Evolutionary conservation across 768 basidiomycete genomes (phyloP).

Genomic region (Serpula lacrymans): DNA sequence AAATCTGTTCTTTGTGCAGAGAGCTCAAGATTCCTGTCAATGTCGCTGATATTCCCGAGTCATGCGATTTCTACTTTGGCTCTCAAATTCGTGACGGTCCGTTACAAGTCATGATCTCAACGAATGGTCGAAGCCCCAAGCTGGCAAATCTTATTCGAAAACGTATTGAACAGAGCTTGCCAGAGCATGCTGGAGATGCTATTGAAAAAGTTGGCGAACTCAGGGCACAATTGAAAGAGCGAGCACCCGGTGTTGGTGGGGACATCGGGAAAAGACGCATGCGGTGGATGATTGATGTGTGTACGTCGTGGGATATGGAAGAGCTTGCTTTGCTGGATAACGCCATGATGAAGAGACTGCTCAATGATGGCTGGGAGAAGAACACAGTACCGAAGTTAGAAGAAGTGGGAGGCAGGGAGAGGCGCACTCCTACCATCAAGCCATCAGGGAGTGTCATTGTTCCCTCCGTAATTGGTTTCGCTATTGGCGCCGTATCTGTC

Average conservation of each 20-base stretch:
- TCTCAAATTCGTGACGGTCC: slow-evolving; percentile 88
- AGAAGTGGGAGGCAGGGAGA: slow-evolving; percentile 34
- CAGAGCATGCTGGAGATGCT: slow-evolving; percentile 69
- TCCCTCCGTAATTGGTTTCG: slow-evolving; percentile 36
- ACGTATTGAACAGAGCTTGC: slow-evolving; percentile 64
- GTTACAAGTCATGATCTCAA: slow-evolving; percentile 93
- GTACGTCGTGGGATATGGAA: slow-evolving; percentile 82
- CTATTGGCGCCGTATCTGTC: slow-evolving; percentile 40
- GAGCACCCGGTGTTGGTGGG: slow-evolving; percentile 83
- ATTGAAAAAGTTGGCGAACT: slow-evolving; percentile 78
- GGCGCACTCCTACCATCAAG: slow-evolving; percentile 3
- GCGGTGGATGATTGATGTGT: slow-evolving; percentile 89
- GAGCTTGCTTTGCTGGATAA: slow-evolving; percentile 74
- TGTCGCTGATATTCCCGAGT: slow-evolving; percentile 92
- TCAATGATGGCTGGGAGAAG: slow-evolving; percentile 88
- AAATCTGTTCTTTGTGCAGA: slow-evolving; percentile 71
- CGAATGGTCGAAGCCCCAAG: slow-evolving; percentile 89
- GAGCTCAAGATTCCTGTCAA: slow-evolving; percentile 79
- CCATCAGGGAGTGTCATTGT: slow-evolving; percentile 14
- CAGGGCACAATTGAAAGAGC: slow-evolving; percentile 65
- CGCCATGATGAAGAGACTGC: slow-evolving; percentile 53
- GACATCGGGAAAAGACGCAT: slow-evolving; percentile 74
- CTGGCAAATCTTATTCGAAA: slow-evolving; percentile 81
- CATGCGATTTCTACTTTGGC: slow-evolving; percentile 99
- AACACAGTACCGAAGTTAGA: slow-evolving; percentile 42